phyloP scores from a whole-genome alignment of 2,329 filamentous ascomycete species.

The Monilinia polystroma region DNA sequence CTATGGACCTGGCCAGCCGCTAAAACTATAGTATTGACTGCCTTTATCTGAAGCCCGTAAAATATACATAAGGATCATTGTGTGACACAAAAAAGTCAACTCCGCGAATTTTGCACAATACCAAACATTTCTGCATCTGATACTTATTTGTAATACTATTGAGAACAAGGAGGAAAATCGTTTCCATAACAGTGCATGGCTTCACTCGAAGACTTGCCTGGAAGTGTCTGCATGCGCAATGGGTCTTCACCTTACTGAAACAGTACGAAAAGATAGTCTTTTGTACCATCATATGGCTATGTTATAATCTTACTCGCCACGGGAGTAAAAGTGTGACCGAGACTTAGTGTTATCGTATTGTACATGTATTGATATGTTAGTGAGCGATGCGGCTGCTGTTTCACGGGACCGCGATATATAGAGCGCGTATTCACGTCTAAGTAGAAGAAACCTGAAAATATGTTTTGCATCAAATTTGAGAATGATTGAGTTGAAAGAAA shows the following conservation, averaged over 20 bases:
- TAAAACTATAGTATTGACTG: not conserved
- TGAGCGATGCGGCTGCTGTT: not conserved
- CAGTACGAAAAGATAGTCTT: not conserved
- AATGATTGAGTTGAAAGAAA: too few relatives aligned
- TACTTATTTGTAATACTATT: not conserved
- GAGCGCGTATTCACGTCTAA: too few relatives aligned
- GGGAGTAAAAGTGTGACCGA: not conserved
- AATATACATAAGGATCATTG: not conserved
- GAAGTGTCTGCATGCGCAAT: not conserved
- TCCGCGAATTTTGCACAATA: not conserved
- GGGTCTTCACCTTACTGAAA: not conserved
- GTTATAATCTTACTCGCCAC: not conserved
- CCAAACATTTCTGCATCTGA: not conserved
- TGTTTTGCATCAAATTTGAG: too few relatives aligned
- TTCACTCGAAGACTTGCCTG: not conserved
- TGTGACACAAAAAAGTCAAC: not conserved
- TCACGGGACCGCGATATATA: not conserved
- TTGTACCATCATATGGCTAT: not conserved
- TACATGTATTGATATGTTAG: not conserved
- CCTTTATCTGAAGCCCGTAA: not conserved
- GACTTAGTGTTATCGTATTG: not conserved
- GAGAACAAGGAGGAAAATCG: not conserved
- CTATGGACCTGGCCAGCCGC: not conserved
- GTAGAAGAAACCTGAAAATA: too few relatives aligned
- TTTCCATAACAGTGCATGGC: not conserved